Conservation (phyloP, 306 rosid species). For the Pterocarpus santalinus region DNA sequence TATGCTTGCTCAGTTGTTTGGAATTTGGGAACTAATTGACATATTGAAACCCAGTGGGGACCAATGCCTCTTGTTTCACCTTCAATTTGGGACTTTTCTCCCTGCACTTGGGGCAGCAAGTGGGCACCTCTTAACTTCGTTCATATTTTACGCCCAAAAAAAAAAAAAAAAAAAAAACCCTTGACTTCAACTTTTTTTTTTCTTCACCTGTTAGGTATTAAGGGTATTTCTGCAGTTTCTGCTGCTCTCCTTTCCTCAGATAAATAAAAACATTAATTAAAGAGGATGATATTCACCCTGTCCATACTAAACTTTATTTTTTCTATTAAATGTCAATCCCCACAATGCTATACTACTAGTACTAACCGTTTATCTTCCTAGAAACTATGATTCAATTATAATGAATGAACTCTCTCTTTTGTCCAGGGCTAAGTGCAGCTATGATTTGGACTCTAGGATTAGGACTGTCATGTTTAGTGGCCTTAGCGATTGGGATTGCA, state of each 20-base stretch:
- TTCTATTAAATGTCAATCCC: neutral
- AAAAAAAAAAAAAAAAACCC: neutral
- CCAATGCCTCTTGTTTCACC: constrained; percentile 6
- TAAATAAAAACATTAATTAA: neutral
- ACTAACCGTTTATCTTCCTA: neutral
- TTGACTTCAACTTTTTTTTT: constrained; percentile 2
- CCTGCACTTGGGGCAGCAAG: constrained; percentile 13
- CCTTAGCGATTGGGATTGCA: constrained; percentile 52
- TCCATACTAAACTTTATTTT: neutral
- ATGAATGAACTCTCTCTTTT: constrained; percentile 19
- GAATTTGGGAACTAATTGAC: constrained; percentile 29
- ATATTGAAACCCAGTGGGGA: constrained; percentile 12
- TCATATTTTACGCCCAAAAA: neutral
- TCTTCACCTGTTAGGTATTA: constrained; percentile 7
- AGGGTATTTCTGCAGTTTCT: constrained; percentile 4
- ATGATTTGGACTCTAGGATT: constrained; percentile 61
- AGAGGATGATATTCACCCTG: neutral
- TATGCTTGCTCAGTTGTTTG: neutral
- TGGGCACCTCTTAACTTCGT: neutral
- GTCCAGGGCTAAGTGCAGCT: constrained; percentile 58
- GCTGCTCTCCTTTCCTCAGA: neutral
- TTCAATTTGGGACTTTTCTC: constrained; percentile 15
- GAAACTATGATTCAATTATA: constrained; percentile 19
- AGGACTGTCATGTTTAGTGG: constrained; percentile 59
- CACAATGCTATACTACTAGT: neutral